phyloP scores from a whole-genome alignment of 1,139 yeast genomes.

The Magnusiomyces ingens region DNA sequence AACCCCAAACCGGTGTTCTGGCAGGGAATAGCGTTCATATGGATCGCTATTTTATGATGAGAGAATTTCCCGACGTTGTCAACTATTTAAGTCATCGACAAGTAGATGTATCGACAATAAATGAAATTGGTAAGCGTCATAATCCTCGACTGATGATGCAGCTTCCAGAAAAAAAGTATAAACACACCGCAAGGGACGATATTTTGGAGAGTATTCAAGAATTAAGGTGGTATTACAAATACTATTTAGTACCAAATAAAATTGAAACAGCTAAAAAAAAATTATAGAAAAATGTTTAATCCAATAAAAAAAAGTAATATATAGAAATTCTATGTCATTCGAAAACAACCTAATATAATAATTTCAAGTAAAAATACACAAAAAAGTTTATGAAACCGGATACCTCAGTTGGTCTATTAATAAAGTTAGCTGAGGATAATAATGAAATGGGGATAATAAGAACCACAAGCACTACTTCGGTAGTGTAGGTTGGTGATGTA shows the following conservation, averaged over 20 bases:
- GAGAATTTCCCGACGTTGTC: slow-evolving; percentile 68
- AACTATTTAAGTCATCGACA: slow-evolving; percentile 70
- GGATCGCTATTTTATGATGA: slow-evolving; percentile 79
- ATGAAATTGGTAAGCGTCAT: slow-evolving; percentile 75
- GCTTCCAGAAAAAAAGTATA: slow-evolving; percentile 56
- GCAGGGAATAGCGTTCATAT: slow-evolving; percentile 93
- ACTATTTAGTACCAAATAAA: slow-evolving; percentile 37
- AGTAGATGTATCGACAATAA: slow-evolving; percentile 78
- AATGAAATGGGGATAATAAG: neutral
- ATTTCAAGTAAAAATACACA: neutral
- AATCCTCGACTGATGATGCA: slow-evolving; percentile 53
- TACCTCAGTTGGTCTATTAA: too few species aligned
- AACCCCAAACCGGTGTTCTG: slow-evolving; percentile 51
- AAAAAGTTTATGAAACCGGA: too few species aligned
- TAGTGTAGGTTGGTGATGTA: slow-evolving; percentile 5
- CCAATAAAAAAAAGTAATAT: neutral
- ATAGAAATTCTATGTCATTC: neutral
- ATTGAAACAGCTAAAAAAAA: too few species aligned
- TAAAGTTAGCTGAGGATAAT: neutral
- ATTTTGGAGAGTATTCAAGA: slow-evolving; percentile 84
- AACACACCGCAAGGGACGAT: slow-evolving; percentile 84
- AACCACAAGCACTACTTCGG: slow-evolving; percentile 7
- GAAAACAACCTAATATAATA: neutral
- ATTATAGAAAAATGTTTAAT: neutral
- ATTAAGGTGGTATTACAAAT: slow-evolving; percentile 65